Base-by-base conservation (phyloP, 2,329 filamentous ascomycete species). In the Rugonectria rugulosa region DNA sequence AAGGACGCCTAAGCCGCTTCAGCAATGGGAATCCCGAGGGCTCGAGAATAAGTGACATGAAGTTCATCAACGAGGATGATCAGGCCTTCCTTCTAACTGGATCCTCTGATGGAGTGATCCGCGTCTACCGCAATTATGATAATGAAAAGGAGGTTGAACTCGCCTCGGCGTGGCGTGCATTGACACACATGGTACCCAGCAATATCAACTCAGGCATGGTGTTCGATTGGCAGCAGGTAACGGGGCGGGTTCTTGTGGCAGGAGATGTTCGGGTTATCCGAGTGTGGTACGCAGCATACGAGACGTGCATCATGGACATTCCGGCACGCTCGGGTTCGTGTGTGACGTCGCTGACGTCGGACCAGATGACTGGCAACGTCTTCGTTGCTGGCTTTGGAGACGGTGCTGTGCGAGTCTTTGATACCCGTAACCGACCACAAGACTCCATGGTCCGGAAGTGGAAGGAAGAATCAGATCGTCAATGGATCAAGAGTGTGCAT, bases 151-250 rank as follows among this genome's bases (percentile, higher is more conserved):
- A 87, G 46, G 88, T 95, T 23, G 90, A 96, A 75, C 84, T 99
- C 24, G 92, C 96, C 3, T 92, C 94, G 1, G 86, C 92, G 15
- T 98, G 96, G 86, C 87, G 95, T 41, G 95, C 95, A 5, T 77
- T 99, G 56, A 96, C 92, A 11, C 92, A 99, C 74, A 89, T 98
- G 71, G 90, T 98, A 6, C 92, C 93, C 4, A 96, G 91, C 72
- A 97, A 94, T 68, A 89, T 93, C 68, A 96, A 97, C 72, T 93
- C 93, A 1, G 95, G 95, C 19, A 89, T 99, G 75, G 94, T 98
- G 21, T 96, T 98, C 71, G 94, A 99, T 73, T 99, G 95, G 95
- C 94, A 98, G 72, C 95, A 99, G 76, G 93, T 96, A n/a, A 91
- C 92, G 64, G 95, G 95, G 7, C 91, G 92, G 57, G 88, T 96